Evolutionary conservation across 2,329 filamentous ascomycete genomes (phyloP).

Genomic region (Claviceps quebecensis): DNA sequence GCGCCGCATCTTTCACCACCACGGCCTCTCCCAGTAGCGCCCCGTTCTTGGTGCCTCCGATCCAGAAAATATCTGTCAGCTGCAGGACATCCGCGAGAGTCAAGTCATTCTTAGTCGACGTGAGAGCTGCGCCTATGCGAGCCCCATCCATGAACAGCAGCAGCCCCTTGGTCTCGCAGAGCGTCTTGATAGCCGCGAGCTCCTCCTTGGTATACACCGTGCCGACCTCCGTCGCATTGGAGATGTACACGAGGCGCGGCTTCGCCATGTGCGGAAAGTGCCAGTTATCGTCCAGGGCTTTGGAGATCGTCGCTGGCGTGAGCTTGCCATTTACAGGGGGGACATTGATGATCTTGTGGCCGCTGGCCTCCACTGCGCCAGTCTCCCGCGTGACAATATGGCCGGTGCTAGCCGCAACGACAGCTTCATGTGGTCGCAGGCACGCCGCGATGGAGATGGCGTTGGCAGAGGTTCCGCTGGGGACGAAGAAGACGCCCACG

Average conservation of each 20-base stretch:
- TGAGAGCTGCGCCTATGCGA: constrained; percentile 28
- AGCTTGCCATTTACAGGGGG: constrained; percentile 31
- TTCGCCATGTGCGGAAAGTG: constrained; percentile 39
- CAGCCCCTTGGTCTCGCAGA: constrained; percentile 27
- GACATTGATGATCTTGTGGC: constrained; percentile 37
- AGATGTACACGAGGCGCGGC: constrained; percentile 36
- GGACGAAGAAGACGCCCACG: constrained; percentile 35
- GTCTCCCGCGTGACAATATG: constrained; percentile 36
- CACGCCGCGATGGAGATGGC: constrained; percentile 37
- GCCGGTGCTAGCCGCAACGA: constrained; percentile 33
- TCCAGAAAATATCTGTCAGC: constrained; percentile 39
- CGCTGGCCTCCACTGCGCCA: constrained; percentile 35
- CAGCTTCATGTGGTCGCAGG: constrained; percentile 34
- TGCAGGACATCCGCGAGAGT: constrained; percentile 29
- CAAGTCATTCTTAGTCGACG: constrained; percentile 28
- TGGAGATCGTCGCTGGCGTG: constrained; percentile 26
- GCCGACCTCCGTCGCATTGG: constrained; percentile 36
- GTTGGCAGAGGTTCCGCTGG: constrained; percentile 37
- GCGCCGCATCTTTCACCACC: constrained; percentile 26
- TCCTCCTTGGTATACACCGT: constrained; percentile 32
- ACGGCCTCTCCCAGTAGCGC: constrained; percentile 36
- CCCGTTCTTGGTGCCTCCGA: constrained; percentile 38
- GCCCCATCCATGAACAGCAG: constrained; percentile 35
- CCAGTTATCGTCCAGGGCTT: constrained; percentile 31
- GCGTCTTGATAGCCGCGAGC: constrained; percentile 24